Evolutionary conservation across 306 rosid genomes (phyloP), one percentile per base, ranked within the genome.

Genomic region (Heteromeles arbutifolia): DNA sequence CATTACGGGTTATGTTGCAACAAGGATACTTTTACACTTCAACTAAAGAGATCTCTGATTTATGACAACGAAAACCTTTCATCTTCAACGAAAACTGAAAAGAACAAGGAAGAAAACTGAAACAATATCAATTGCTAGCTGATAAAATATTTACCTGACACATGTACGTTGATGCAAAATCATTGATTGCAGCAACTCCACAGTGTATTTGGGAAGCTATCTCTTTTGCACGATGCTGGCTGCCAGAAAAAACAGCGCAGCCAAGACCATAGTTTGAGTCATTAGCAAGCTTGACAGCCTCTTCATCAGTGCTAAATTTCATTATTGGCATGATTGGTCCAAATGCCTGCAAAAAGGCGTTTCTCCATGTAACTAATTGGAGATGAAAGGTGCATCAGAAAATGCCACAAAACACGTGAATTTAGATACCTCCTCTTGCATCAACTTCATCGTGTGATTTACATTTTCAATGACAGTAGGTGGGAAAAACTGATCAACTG

Each of bases 391-490:
- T 58, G 62, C 48, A 66, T 18, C 65, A 4, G 59, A 19, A 22
- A 31, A 78, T 81, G 61, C 41, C 75, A 65, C 29, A 48, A 69
- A 83, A 45, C 19, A 53, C 19, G 54, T 10, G 70, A 77, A 48
- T 80, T 63, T 74, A 48, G 66, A 32, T 86, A 96, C 99, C 99
- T 92, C 99, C 80, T 96, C 98, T 82, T 96, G 97, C 99, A 96
- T 96, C 89, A 96, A 82, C 79, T 77, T 87, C 98, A 96, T 92
- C 1, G 92, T 84, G 87, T 90, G 99, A 77, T 92, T 89, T 79
- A 92, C 97, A 74, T 96, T 91, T 67, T 75, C 92, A 78, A 92
- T 80, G 81, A 92, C 96, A 5, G 99, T 90, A 48, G 98, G 98
- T 11, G 96, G 98, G 11, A 85, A 96, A 82, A 87, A 96, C 70